Evolutionary conservation across 306 rosid species (phyloP), one percentile per base, ranked within the genome.

Genomic region (Cucurbita moschata): DNA sequence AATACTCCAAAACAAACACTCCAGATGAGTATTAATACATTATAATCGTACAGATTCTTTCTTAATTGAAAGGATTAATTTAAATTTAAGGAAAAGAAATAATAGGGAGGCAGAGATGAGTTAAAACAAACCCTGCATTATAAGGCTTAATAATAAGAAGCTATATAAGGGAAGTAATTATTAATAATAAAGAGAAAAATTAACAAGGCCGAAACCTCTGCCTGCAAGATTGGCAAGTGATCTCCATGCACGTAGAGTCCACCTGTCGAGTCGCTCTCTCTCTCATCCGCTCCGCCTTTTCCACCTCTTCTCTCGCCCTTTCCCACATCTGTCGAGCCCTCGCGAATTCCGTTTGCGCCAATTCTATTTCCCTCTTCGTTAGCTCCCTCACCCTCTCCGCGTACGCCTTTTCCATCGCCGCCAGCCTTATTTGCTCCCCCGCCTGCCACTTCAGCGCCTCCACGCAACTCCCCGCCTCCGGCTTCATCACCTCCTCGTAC

Each of bases 241-340:
- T 89, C 88, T 95, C 99, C 96, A 95, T 86, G 92, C 97, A 89
- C 80, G 96, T 81, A 39, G 96, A 78, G 23, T 84, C 97, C 21
- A 83, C 75, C 75, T 74, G 89, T 5, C 76, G 77, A 0, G 81
- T 91, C 10, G 97, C 97, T 30, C 86, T 85, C 52, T 91, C 92
- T 71, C 91, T 95, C 79, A 91, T 84, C 65, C 88, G 79, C 83
- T 95, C 99, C 0, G 99, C 97, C 11, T 74, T 82, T 23, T 95
- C 97, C 1, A 88, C 92, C 50, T 95, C 99, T 12, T 87, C 92
- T 44, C 97, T 82, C 0, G 99, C 96, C 18, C 97, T 85, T 84
- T 95, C 97, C 99, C 99, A 91, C 90, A 91, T 80, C 81, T 89
- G 88, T 53, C 97, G 78, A 9, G 99, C 99, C 40, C 92, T 86